Evolutionary conservation across 2,329 filamentous ascomycete genomes (phyloP), one percentile per base, ranked within the genome.

Genomic region (Botryotinia calthae): DNA sequence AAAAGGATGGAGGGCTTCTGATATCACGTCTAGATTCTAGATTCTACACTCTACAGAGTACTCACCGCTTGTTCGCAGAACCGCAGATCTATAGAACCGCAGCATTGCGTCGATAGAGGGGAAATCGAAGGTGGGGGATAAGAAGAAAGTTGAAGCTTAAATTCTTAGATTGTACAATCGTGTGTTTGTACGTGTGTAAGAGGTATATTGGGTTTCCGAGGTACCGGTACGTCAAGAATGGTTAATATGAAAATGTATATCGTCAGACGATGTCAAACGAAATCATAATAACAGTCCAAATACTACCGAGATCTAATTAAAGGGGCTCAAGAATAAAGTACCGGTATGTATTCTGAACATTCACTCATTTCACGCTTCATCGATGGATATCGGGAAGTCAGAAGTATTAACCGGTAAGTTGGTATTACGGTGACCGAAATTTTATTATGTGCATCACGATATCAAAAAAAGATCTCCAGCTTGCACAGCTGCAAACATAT

Each of bases 31-130:
- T 61, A 54, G n/a, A n/a, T n/a, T n/a, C n/a, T n/a, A n/a, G n/a
- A n/a, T n/a, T n/a, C n/a, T 61, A 54, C 48, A n/a, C 51, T 28
- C 51, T 54, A 28, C 12, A n/a, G 16, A 56, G n/a, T 18, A 61
- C 71, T 54, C 64, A 71, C 69, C 69, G 69, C 69, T 71, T 71
- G 59, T 71, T 71, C 69, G 69, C 69, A 63, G 46, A 40, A 51
- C 63, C 62, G 46, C 65, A 63, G 61, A 63, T n/a, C n/a, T n/a
- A n/a, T n/a, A 63, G 46, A 40, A 51, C 63, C 62, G 46, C 65
- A 63, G 61, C 44, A 63, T 28, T 25, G 37, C 37, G 40, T n/a
- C 61, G 37, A 54, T 25, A 44, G 70, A 58, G 46, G 37, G 46
- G 20, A 44, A 44, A 16, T 28, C 31, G 18, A 71, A 71, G 40